Evolutionary conservation across 371 early-diverging fungal species (phyloP).

Genomic region (Actinomortierella ambigua): DNA sequence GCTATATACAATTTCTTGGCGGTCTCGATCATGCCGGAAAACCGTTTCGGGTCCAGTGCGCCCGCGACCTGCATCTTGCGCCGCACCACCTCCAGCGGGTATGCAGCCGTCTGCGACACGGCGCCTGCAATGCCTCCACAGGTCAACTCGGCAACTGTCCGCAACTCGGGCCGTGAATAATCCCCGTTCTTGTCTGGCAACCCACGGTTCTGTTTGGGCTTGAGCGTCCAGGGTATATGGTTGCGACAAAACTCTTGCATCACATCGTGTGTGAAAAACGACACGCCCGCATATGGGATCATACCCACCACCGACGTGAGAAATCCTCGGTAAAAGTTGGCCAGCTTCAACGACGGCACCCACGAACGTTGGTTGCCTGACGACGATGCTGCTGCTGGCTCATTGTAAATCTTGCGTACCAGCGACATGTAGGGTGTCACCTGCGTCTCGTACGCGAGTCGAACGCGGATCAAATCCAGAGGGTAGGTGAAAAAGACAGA

Average conservation of each 20-base stretch:
- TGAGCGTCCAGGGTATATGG: conserved; percentile 46
- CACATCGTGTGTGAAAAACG: conserved; percentile 79
- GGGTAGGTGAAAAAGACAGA: conserved; percentile 94
- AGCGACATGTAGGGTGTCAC: conserved; percentile 45
- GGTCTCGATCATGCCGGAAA: conserved; percentile 63
- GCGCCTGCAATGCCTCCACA: conserved; percentile 88
- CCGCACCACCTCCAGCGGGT: conserved; percentile 92
- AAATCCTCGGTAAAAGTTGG: conserved; percentile 94
- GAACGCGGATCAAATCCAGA: conserved; percentile 90
- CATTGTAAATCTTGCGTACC: conserved; percentile 58
- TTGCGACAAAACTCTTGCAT: conserved; percentile 63
- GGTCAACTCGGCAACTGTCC: conserved; percentile 66
- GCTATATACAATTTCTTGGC: conserved; percentile 60
- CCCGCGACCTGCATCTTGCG: conserved; percentile 91
- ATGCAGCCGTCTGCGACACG: conserved; percentile 84
- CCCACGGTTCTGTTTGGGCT: conserved; percentile 28
- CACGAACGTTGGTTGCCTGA: conserved; percentile 12
- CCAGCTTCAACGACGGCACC: conserved; percentile 24
- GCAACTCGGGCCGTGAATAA: conserved; percentile 29
- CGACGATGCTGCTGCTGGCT: conserved; percentile 51
- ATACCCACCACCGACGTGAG: conserved; percentile 90
- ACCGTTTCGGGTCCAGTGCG: conserved; percentile 52
- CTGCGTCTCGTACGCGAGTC: conserved; percentile 84
- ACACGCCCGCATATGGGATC: conserved; percentile 95
- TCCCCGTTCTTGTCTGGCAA: conserved; percentile 32